Evolutionary conservation across 148 eudicot species (phyloP).

Genomic region (Mesembryanthemum crystallinum): DNA sequence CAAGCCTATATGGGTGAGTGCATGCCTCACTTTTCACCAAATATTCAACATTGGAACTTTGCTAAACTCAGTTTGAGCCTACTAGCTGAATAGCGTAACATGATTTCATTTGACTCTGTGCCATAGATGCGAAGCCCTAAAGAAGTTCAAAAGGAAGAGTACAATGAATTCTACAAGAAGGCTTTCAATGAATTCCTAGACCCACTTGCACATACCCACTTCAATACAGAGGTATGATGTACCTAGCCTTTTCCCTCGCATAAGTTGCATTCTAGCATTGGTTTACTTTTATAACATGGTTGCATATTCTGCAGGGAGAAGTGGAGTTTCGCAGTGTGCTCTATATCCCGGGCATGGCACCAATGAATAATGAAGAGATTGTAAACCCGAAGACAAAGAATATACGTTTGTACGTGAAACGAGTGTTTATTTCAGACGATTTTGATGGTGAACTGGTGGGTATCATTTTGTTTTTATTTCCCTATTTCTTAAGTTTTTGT

Average conservation of each 20-base stretch:
- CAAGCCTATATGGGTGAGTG: conserved; percentile 94
- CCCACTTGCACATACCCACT: conserved; percentile 82
- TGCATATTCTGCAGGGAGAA: conserved; percentile 66
- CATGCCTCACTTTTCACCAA: background rate
- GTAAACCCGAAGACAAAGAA: conserved; percentile 77
- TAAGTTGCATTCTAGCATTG: background rate
- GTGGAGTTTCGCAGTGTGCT: conserved; percentile 96
- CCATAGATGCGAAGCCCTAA: conserved; percentile 88
- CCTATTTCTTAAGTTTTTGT: conserved; percentile 3
- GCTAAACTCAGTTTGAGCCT: conserved; percentile 6
- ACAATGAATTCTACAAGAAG: conserved; percentile 88
- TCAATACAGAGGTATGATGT: conserved; percentile 80
- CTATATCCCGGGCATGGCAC: conserved; percentile 88
- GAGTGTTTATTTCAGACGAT: conserved; percentile 95
- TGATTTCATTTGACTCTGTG: conserved; percentile 3
- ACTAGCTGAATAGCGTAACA: conserved; percentile 1
- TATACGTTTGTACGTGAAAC: conserved; percentile 84
- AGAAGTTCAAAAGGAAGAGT: conserved; percentile 85
- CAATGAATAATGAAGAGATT: conserved; percentile 75
- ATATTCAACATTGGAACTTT: background rate
- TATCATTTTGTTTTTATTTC: conserved; percentile 3
- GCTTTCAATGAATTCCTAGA: conserved; percentile 93
- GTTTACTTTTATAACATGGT: background rate
- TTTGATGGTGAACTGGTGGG: conserved; percentile 99
- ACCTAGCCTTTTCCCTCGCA: background rate